phyloP scores from a whole-genome alignment of 306 rosid species.

The Prunus kanzakura region DNA sequence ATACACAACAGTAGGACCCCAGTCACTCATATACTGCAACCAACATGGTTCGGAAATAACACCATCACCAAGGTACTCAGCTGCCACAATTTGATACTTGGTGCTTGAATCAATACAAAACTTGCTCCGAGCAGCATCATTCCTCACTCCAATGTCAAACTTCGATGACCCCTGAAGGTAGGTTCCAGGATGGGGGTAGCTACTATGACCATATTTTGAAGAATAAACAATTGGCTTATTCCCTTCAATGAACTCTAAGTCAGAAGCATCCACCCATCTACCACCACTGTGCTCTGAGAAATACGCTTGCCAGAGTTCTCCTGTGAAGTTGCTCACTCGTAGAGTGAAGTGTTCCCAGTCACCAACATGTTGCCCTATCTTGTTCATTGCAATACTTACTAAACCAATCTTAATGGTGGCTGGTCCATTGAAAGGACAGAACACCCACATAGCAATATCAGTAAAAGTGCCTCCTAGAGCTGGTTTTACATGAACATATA shows the following conservation, averaged over 20 bases:
- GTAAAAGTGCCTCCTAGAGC: constrained; percentile 75
- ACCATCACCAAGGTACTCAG: constrained; percentile 78
- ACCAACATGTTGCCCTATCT: constrained; percentile 84
- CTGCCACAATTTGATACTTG: constrained; percentile 67
- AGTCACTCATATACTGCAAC: constrained; percentile 94
- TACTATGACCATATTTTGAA: constrained; percentile 87
- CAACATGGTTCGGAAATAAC: constrained; percentile 74
- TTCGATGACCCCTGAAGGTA: constrained; percentile 76
- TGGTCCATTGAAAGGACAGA: constrained; percentile 77
- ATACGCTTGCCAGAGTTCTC: constrained; percentile 80
- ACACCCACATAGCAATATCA: constrained; percentile 79
- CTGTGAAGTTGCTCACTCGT: constrained; percentile 76
- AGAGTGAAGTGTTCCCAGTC: constrained; percentile 99
- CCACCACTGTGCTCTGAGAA: constrained; percentile 96
- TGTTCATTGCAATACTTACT: constrained; percentile 58
- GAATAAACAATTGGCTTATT: constrained; percentile 77
- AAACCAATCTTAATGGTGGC: constrained; percentile 53
- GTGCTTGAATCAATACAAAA: constrained; percentile 63
- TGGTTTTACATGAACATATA: constrained; percentile 77
- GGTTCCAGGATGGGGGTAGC: constrained; percentile 80
- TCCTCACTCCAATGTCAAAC: constrained; percentile 76
- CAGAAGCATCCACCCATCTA: constrained; percentile 64
- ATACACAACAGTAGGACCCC: constrained; percentile 88
- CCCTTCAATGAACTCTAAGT: constrained; percentile 68
- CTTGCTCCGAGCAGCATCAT: constrained; percentile 73